Base-by-base conservation (phyloP, 108 stramenopile genomes). In the Skeletonema potamos region DNA sequence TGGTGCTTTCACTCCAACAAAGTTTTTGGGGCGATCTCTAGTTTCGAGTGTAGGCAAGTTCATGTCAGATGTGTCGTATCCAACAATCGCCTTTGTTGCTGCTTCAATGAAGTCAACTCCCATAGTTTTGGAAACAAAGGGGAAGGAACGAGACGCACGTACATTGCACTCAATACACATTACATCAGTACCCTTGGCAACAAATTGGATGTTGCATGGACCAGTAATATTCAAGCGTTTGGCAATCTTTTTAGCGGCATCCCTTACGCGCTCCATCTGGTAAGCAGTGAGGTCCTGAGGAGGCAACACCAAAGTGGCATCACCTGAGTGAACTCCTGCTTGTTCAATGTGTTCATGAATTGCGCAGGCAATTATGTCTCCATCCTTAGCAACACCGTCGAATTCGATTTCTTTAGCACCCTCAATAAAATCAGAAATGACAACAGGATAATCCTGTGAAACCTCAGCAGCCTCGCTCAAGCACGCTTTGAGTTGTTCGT, bases 101-200 rank as follows among this genome's bases (percentile, higher is more conserved):
- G 92, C 89, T 64, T 92, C 93, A 76, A 98, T 98, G 76, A 95
- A 99, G 71, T 99, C 96, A 63, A 96, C 97, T 41, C 95, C 96
- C 90, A 98, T 94, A 3, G 98, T 98, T 85, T 98, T 99, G 69
- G 95, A 96, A n/a, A 98, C 97, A 79, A 99, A 99, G 29, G 98
- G 98, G 88, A 98, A 97, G 4, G 96, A 95, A 54, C 98, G 87
- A 57, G 96, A 97, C 6, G 98, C 98, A 59, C 98, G 91, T 32
- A 99, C 86, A 82, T 99, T 99, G 84, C 96, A 97, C 73, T 99
- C 98, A 75, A 99, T 99, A 58, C 97, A 94, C 92, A 94, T 93
- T 39, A 98, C 97, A 85, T 94, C 96, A 37, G 92, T 94, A 63
- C 96, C 96, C 80, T 97, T 97, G 66, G 96, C 97, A 72, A 99